phyloP scores from a whole-genome alignment of 1,284 basidiomycete species.

The Ustilago vetiveriae region DNA sequence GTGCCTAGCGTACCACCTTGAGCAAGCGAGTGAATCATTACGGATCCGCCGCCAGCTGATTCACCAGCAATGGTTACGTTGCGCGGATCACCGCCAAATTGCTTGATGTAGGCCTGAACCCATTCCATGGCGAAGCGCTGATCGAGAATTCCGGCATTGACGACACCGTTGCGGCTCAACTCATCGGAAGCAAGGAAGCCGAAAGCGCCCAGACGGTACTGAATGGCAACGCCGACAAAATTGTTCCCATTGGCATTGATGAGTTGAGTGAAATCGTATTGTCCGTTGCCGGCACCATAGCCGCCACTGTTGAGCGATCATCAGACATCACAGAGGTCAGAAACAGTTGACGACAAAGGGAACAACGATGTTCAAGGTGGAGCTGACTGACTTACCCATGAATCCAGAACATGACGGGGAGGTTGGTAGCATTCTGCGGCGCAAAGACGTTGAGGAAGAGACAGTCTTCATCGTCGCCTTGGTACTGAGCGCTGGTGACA shows the following conservation, averaged over 20 bases:
- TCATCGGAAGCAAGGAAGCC: slow-evolving; percentile 48
- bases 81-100: slow-evolving; percentile 48
- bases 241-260: slow-evolving; percentile 39
- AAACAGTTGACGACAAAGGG: no score
- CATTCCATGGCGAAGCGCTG: slow-evolving; percentile 48
- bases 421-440: slow-evolving; percentile 20
- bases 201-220: slow-evolving; percentile 70
- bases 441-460: slow-evolving; percentile 48
- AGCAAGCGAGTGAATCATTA: slow-evolving; percentile 36
- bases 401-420: slow-evolving; percentile 45
- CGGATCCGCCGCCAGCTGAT: slow-evolving; percentile 38
- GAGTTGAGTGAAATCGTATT: slow-evolving; percentile 34
- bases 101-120: slow-evolving; percentile 45
- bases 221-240: slow-evolving; percentile 69
- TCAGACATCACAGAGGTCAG: no score
- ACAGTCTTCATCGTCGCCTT: slow-evolving; percentile 34
- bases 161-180: slow-evolving; percentile 17
- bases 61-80: slow-evolving; percentile 49
- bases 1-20: slow-evolving; percentile 25
- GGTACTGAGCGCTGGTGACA: slow-evolving; percentile 3
- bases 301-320: slow-evolving; percentile 33
- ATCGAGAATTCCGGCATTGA: slow-evolving; percentile 48
- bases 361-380: no score
- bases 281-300: slow-evolving; percentile 37
- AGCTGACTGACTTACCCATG: slow-evolving; percentile 36